Percentiles rank a stretch among this genome's conserved stretches.
Evolutionary conservation across 768 basidiomycete genomes (phyloP).

Genomic region (Tricholoma saponaceum): DNA sequence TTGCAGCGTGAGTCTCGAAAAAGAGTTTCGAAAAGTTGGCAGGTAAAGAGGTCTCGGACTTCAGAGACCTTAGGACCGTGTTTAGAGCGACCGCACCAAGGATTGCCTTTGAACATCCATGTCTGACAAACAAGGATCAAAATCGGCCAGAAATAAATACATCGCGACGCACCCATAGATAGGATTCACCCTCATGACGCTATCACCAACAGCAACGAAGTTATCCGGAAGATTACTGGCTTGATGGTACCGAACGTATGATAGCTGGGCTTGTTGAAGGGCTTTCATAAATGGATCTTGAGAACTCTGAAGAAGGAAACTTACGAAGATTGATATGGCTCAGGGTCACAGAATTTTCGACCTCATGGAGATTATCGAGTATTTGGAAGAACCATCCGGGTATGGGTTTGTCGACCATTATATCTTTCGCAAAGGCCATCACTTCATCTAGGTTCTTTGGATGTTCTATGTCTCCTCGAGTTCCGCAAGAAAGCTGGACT

Average conservation of each 20-base stretch:
- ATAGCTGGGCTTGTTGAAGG: slow-evolving; percentile 15
- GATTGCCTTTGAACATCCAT: neutral
- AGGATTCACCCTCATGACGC: slow-evolving; percentile 22
- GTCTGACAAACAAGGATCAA: neutral
- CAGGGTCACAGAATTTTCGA: slow-evolving; percentile 11
- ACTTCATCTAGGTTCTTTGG: slow-evolving; percentile 14
- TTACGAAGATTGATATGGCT: slow-evolving; percentile 13
- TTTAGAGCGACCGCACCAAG: neutral
- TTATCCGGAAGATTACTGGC: slow-evolving; percentile 24
- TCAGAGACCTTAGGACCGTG: neutral
- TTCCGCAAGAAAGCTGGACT: slow-evolving; percentile 4
- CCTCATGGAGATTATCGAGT: slow-evolving; percentile 23
- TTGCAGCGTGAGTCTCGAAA: neutral
- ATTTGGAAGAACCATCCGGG: slow-evolving; percentile 23
- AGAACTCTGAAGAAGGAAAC: neutral
- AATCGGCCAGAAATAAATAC: neutral
- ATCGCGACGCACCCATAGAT: slow-evolving; percentile 1
- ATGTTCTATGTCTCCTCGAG: slow-evolving; percentile 2
- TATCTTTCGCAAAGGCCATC: slow-evolving; percentile 4
- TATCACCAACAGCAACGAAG: slow-evolving; percentile 31
- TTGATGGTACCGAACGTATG: slow-evolving; percentile 24
- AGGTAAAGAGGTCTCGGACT: neutral
- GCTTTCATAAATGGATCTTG: no score
- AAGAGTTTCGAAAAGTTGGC: neutral
- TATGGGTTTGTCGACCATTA: slow-evolving; percentile 14